These are phyloP conservation scores for Ophiostoma australiae DNA, from an alignment of 2,329 filamentous ascomycete genomes.

Conservation along the genomic window DNA sequence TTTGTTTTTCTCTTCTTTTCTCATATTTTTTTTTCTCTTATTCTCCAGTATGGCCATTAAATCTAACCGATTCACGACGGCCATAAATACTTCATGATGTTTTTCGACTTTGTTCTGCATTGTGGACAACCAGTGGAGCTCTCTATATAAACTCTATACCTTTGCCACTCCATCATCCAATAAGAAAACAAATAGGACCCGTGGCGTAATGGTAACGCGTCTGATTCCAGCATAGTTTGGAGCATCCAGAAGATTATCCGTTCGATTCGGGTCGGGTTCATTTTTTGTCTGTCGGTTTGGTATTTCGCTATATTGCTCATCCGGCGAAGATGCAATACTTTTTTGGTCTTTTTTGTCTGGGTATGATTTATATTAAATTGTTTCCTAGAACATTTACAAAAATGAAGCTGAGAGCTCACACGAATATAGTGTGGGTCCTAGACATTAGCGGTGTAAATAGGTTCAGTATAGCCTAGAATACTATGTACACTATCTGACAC, in stretches of 20 bases:
- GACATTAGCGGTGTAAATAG: no score
- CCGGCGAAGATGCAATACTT: not conserved
- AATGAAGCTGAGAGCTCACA: no score
- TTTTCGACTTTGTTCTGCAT: not conserved
- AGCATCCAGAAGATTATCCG: conserved; percentile 14
- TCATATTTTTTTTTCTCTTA: no score
- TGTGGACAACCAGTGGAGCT: not conserved
- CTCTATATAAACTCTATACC: not conserved
- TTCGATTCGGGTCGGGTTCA: conserved; percentile 13
- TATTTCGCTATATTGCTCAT: not conserved
- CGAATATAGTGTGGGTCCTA: no score
- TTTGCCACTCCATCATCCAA: not conserved
- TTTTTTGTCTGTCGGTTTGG: conserved; percentile 5
- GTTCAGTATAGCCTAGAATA: no score
- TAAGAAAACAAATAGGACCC: conserved; percentile 1
- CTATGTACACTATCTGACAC: no score
- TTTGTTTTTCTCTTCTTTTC: no score
- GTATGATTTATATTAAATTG: no score
- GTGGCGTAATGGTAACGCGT: conserved; percentile 15
- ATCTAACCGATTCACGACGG: no score
- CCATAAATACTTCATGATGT: no score
- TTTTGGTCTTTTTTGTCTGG: not conserved
- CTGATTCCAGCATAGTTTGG: conserved; percentile 2
- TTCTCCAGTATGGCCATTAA: no score
- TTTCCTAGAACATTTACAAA: no score